Evolutionary conservation across 495 filamentous ascomycete genomes (phyloP).

Genomic region (Geopyxis carbonaria): DNA sequence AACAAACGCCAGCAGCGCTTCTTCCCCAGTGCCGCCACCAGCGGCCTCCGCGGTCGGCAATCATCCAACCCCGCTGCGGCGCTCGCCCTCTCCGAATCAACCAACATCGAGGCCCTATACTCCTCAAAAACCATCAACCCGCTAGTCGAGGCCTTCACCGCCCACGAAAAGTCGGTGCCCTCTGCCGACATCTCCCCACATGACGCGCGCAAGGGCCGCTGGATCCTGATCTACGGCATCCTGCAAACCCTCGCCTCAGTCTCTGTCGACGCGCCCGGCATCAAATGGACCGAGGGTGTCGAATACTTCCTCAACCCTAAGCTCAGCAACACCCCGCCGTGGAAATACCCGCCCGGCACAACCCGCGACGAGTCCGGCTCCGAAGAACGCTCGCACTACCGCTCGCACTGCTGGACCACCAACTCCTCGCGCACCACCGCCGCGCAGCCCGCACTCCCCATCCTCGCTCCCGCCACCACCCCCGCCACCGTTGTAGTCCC

Average conservation of each 20-base stretch:
- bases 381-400: conserved; percentile 38
- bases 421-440: neutral
- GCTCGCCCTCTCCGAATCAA: conserved; percentile 47
- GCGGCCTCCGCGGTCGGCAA: neutral
- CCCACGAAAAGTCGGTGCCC: conserved; percentile 43
- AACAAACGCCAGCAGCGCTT: conserved; percentile 28
- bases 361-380: conserved; percentile 20
- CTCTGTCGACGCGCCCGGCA: conserved; percentile 45
- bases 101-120: conserved; percentile 47
- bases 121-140: conserved; percentile 31
- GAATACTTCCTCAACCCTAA: conserved; percentile 46
- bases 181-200: conserved; percentile 33
- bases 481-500: neutral
- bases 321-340: conserved; percentile 43
- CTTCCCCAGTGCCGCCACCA: conserved; percentile 3
- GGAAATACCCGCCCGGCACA: conserved; percentile 30
- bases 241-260: conserved; percentile 53
- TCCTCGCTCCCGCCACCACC: neutral
- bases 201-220: conserved; percentile 47
- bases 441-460: neutral
- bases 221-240: conserved; percentile 55
- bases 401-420: conserved; percentile 51
- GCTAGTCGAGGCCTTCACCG: conserved; percentile 45
- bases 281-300: conserved; percentile 42
- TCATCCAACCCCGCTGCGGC: conserved; percentile 27